phyloP scores from a whole-genome alignment of 805 yeast genomes.

The Metschnikowia shivogae region DNA sequence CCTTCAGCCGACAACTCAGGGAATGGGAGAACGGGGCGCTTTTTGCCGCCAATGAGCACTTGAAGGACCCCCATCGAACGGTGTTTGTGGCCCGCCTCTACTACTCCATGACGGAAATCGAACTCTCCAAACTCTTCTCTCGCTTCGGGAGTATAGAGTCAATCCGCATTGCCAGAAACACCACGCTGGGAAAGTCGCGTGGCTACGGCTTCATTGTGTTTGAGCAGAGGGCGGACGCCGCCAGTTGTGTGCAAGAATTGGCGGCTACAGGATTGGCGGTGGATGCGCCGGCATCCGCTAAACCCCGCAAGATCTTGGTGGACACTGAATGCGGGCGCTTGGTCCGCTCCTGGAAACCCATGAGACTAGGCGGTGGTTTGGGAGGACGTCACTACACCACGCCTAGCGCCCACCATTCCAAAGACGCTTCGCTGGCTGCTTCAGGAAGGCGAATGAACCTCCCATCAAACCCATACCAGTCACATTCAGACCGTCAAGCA shows the following conservation, averaged over 20 bases:
- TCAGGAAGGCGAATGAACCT: constrained; percentile 20
- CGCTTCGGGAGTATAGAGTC: constrained; percentile 69
- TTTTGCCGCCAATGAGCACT: constrained; percentile 13
- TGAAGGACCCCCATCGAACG: constrained; percentile 68
- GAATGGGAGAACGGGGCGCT: constrained; percentile 20
- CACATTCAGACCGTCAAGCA: constrained; percentile 3
- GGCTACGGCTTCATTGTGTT: constrained; percentile 87
- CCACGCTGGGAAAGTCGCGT: constrained; percentile 45
- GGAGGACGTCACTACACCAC: constrained; percentile 74
- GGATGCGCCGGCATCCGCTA: constrained; percentile 31
- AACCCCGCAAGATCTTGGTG: constrained; percentile 53
- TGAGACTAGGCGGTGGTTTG: constrained; percentile 85
- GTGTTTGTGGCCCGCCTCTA: constrained; percentile 73
- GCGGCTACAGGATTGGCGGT: constrained; percentile 40
- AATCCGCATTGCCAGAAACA: constrained; percentile 34
- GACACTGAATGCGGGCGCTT: constrained; percentile 71
- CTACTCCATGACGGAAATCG: constrained; percentile 61
- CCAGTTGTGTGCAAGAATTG: constrained; percentile 55
- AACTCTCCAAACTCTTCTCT: constrained; percentile 57
- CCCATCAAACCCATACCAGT: constrained; percentile 16
- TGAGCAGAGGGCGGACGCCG: constrained; percentile 56
- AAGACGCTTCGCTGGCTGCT: constrained; percentile 37
- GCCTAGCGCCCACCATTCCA: constrained; percentile 20
- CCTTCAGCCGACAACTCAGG: constrained; percentile 14
- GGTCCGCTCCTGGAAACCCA: constrained; percentile 64